Conservation (phyloP, 192 early-diverging fungal species). For the Mortierella hygrophila region DNA sequence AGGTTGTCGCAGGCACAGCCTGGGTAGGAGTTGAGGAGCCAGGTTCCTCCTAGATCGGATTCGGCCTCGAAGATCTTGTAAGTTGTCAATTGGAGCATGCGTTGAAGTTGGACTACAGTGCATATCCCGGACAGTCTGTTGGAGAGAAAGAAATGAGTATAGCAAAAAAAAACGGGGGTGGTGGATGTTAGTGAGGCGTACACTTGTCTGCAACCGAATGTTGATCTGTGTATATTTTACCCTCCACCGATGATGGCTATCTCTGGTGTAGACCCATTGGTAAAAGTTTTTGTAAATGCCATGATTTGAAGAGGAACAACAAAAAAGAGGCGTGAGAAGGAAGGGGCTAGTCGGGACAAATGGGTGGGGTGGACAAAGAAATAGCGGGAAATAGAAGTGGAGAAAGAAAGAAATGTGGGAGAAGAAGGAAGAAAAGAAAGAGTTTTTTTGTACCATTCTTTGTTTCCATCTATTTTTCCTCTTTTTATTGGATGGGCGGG, state of each 20-base stretch:
- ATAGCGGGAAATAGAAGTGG: neutral
- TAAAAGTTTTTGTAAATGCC: conserved; percentile 9
- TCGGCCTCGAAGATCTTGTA: conserved; percentile 55
- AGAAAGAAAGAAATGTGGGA: no score
- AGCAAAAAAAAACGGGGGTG: neutral
- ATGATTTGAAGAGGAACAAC: neutral
- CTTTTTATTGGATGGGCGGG: neutral
- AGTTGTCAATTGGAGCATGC: conserved; percentile 50
- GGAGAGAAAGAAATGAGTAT: neutral
- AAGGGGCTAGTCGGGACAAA: no score
- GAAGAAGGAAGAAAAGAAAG: neutral
- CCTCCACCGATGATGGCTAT: conserved; percentile 31
- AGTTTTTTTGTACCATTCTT: neutral
- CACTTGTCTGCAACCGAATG: neutral
- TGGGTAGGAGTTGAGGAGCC: conserved; percentile 56
- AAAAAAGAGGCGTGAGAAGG: neutral
- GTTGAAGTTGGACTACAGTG: conserved; percentile 58
- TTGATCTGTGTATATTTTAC: neutral
- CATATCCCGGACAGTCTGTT: conserved; percentile 54
- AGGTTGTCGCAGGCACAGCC: conserved; percentile 63
- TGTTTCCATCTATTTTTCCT: neutral
- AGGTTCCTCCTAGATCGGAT: conserved; percentile 61
- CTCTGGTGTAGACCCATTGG: conserved; percentile 16
- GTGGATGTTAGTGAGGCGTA: neutral
- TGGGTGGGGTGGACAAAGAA: neutral